phyloP scores from a whole-genome alignment of 2,329 filamentous ascomycete genomes.

The Helminthosporium solani region DNA sequence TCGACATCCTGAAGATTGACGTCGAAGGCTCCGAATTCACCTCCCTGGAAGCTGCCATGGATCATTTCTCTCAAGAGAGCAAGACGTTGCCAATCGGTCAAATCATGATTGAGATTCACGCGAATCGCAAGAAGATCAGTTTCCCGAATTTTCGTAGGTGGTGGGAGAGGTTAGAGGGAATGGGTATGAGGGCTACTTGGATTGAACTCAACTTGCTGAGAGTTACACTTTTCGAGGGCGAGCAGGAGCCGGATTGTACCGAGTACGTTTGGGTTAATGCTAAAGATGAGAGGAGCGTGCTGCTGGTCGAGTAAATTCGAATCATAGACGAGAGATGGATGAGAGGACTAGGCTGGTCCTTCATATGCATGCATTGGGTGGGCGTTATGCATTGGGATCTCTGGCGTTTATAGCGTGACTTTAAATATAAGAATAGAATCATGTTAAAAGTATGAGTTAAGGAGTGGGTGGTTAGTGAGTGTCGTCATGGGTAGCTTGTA shows the following conservation, averaged over 20 bases:
- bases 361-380: background rate
- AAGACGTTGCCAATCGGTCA: constrained; percentile 31
- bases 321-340: too few species aligned
- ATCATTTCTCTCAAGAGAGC: constrained; percentile 25
- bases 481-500: too few species aligned
- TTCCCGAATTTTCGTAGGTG: constrained; percentile 32
- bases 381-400: constrained; percentile 7
- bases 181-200: constrained; percentile 39
- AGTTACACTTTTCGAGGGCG: constrained; percentile 25
- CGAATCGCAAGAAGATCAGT: constrained; percentile 26
- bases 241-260: constrained; percentile 28
- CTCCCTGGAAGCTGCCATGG: constrained; percentile 33
- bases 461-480: too few species aligned
- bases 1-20: constrained; percentile 39
- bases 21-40: constrained; percentile 36
- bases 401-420: too few species aligned
- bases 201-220: constrained; percentile 38
- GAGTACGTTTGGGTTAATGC: constrained; percentile 40
- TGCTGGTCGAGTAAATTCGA: constrained; percentile 20
- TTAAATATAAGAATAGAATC: too few species aligned
- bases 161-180: constrained; percentile 37
- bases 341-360: constrained; percentile 1
- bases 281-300: constrained; percentile 28
- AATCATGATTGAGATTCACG: constrained; percentile 38
- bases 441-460: too few species aligned